These are phyloP conservation scores for Clonostachys rhizophaga DNA, from an alignment of 2,329 filamentous ascomycete genomes.

Conservation along the genomic window DNA sequence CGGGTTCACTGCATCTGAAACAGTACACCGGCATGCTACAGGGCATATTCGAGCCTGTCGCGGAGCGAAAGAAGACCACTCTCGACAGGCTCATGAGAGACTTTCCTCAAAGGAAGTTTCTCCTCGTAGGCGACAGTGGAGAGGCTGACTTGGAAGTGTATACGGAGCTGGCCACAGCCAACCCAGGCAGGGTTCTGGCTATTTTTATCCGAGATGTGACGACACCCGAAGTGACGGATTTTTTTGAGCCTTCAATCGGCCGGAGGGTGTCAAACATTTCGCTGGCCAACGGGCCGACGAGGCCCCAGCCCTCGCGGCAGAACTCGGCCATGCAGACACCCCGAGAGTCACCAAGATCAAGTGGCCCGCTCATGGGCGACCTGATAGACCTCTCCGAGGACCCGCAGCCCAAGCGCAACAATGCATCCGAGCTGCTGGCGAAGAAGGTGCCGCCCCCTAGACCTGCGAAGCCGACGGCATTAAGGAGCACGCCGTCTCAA, in stretches of 20 bases:
- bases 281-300: slow-evolving; percentile 7
- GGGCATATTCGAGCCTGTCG: slow-evolving; percentile 95
- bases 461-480: slow-evolving; percentile 51
- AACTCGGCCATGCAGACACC: background rate
- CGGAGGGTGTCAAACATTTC: slow-evolving; percentile 13
- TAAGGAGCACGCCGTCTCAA: slow-evolving; percentile 39
- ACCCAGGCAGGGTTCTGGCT: slow-evolving; percentile 77
- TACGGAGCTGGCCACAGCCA: slow-evolving; percentile 80
- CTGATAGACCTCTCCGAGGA: slow-evolving; percentile 59
- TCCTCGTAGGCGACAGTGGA: slow-evolving; percentile 91
- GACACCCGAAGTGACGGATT: slow-evolving; percentile 64
- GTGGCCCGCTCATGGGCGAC: slow-evolving; percentile 44
- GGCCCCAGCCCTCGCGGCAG: background rate
- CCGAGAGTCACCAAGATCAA: slow-evolving; percentile 10
- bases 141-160: slow-evolving; percentile 97
- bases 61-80: slow-evolving; percentile 87
- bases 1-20: slow-evolving; percentile 90
- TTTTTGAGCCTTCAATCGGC: slow-evolving; percentile 64
- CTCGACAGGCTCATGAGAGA: slow-evolving; percentile 82
- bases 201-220: slow-evolving; percentile 97
- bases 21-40: slow-evolving; percentile 96
- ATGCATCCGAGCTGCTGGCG: slow-evolving; percentile 19
- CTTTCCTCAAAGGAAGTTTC: slow-evolving; percentile 84
- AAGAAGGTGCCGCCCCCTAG: slow-evolving; percentile 43
- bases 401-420: slow-evolving; percentile 28